Conservation (phyloP, 257 asterid genomes). For the Knoxia roxburghii region DNA sequence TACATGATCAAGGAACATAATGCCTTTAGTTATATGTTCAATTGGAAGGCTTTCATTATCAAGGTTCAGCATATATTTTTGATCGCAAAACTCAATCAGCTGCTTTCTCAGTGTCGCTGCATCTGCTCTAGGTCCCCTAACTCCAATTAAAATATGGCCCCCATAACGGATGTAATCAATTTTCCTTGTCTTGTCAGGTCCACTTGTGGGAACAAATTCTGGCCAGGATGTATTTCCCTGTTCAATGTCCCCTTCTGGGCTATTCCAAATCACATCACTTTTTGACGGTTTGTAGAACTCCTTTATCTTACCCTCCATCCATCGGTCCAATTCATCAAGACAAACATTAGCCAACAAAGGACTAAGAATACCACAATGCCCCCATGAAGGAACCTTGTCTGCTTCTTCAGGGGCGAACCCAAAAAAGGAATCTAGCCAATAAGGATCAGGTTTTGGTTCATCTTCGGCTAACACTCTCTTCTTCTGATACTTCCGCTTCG, state of each 20-base stretch:
- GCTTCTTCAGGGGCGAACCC: conserved; percentile 99
- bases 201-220: conserved; percentile 92
- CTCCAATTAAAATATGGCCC: conserved; percentile 89
- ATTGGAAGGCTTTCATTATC: conserved; percentile 89
- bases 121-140: conserved; percentile 95
- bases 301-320: conserved; percentile 86
- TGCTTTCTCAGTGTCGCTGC: conserved; percentile 86
- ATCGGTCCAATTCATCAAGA: conserved; percentile 84
- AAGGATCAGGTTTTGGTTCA: conserved; percentile 98
- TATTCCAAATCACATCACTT: conserved; percentile 90
- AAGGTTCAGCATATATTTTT: conserved; percentile 81
- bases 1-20: conserved; percentile 95
- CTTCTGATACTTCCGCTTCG: conserved; percentile 82
- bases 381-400: conserved; percentile 82
- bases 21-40: conserved; percentile 96
- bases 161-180: conserved; percentile 88
- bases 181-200: conserved; percentile 92
- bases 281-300: conserved; percentile 81
- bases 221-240: conserved; percentile 99
- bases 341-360: conserved; percentile 87
- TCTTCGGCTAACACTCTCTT: conserved; percentile 89
- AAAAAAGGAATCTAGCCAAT: conserved; percentile 83
- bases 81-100: conserved; percentile 81
- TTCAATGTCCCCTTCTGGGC: conserved; percentile 68
- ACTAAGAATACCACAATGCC: conserved; percentile 93